Percentiles rank a stretch among this genome's conserved stretches.
Conservation (phyloP, 495 filamentous ascomycete species). For the Penicillium macrosclerotiorum region DNA sequence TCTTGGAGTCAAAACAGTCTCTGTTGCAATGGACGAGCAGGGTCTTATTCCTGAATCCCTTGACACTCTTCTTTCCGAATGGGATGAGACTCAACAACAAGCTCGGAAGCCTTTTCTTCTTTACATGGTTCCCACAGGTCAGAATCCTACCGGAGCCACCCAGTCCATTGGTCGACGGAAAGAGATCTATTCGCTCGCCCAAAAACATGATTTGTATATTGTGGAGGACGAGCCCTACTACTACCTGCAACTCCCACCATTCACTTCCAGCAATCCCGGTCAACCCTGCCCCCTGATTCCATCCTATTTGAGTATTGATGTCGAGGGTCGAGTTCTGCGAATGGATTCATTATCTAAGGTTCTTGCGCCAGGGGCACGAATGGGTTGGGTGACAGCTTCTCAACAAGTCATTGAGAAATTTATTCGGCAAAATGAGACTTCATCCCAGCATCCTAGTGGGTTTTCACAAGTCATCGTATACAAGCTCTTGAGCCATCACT, state of each 20-base stretch:
- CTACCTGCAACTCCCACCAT: conserved; percentile 28
- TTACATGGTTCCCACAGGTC: conserved; percentile 60
- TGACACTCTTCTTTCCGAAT: conserved; percentile 63
- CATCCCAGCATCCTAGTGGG: conserved; percentile 19
- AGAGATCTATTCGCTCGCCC: conserved; percentile 71
- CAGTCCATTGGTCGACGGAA: conserved; percentile 61
- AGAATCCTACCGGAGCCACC: conserved; percentile 94
- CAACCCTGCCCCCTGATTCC: conserved; percentile 20
- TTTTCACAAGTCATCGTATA: conserved; percentile 26
- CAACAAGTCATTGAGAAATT: conserved; percentile 23
- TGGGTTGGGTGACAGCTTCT: conserved; percentile 31
- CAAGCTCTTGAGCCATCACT: conserved; percentile 25
- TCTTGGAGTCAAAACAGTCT: conserved; percentile 2
- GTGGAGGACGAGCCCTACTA: conserved; percentile 95
- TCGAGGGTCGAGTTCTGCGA: conserved; percentile 60
- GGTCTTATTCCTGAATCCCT: conserved; percentile 67
- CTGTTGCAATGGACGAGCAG: conserved; percentile 65
- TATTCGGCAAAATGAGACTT: conserved; percentile 18
- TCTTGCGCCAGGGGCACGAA: conserved; percentile 26
- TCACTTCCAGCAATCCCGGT: conserved; percentile 23
- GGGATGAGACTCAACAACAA: conserved; percentile 57
- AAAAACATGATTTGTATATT: conserved; percentile 83
- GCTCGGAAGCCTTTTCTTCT: conserved; percentile 68
- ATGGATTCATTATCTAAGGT: conserved; percentile 33
- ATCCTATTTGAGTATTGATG: conserved; percentile 37